Base-by-base conservation (phyloP, 441 rosid genomes). In the Croton setiger region DNA sequence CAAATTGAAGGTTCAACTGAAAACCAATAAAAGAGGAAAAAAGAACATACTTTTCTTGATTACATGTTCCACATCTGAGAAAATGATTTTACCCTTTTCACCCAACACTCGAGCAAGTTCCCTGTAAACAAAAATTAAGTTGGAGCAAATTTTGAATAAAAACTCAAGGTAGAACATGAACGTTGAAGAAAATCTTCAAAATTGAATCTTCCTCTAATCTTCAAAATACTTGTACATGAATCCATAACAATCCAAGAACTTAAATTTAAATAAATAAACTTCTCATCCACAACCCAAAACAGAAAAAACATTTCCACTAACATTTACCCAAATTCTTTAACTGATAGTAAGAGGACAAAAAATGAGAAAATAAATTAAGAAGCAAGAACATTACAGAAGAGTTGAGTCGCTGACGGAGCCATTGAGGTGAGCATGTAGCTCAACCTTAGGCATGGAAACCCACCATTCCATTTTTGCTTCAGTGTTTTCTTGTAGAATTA, bases 371-470 rank as follows among this genome's bases (percentile, higher is more conserved):
- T 6, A 1, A 63, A 68, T 39, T 47, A 7, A 15, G 52, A 60
- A 23, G 21, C 20, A 12, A n/a, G 59, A 69, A 47, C 68, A 27
- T 80, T 80, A 95, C 98, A 92, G 78, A 68, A 95, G 87, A 6
- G 99, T 95, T 23, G 97, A 84, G 83, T 88, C 83, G 72, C 99
- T 83, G 72, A 95, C 82, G 72, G 94, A 95, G 72, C 98, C 99
- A 68, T 92, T 92, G 81, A 94, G 99, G 80, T 94, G 99, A 72
- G 99, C 99, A 71, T 94, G 99, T 21, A 94, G 85, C 79, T 94
- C 98, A 69, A 94, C 69, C 81, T 94, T 94, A 39, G 98, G 99
- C 43, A 95, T 73, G 47, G 92, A 83, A 21, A 75, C 65, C 66
- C 79, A 83, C 89, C 90, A 83, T 76, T 90, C 92, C 91, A 85